Conservation (phyloP, 1,139 yeast genomes). For the Hyphopichia fennica region DNA sequence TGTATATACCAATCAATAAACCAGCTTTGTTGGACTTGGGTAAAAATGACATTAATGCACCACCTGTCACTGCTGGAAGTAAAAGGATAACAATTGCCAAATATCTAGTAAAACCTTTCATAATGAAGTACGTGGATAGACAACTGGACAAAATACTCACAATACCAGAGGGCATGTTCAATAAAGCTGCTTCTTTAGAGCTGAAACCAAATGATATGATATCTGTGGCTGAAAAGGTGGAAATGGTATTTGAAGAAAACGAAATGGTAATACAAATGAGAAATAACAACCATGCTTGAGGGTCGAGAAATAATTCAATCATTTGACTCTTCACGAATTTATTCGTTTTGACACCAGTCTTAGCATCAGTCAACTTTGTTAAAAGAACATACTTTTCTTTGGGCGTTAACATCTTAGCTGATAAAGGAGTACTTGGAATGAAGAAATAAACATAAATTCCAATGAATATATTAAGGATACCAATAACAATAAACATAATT, state of each 20-base stretch:
- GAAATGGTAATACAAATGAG: conserved; percentile 13
- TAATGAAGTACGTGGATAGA: conserved; percentile 12
- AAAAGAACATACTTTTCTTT: conserved; percentile 6
- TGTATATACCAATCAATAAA: conserved; percentile 19
- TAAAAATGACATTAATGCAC: conserved; percentile 6
- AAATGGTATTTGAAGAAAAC: conserved; percentile 14
- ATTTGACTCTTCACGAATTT: conserved; percentile 8
- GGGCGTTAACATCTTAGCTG: conserved; percentile 10
- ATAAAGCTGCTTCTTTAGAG: conserved; percentile 12
- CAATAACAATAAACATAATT: conserved; percentile 11
- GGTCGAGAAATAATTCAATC: conserved; percentile 8
- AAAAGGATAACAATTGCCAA: conserved; percentile 14
- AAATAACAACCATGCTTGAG: conserved; percentile 8
- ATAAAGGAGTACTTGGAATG: conserved; percentile 11
- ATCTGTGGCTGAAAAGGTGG: conserved; percentile 10
- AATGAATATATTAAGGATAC: conserved; percentile 9
- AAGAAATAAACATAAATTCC: conserved; percentile 9
- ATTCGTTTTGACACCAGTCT: conserved; percentile 9
- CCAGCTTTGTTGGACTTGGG: conserved; percentile 5
- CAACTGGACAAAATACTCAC: conserved; percentile 4
- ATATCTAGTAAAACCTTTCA: conserved; percentile 16
- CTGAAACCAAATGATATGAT: conserved; percentile 12
- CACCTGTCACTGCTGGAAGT: conserved; percentile 7
- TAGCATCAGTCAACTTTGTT: background rate
- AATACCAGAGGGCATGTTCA: conserved; percentile 15